Base-by-base conservation (phyloP, 225 moss, liverwort and hornwort genomes). In the Pseudoscleropodium purum region DNA sequence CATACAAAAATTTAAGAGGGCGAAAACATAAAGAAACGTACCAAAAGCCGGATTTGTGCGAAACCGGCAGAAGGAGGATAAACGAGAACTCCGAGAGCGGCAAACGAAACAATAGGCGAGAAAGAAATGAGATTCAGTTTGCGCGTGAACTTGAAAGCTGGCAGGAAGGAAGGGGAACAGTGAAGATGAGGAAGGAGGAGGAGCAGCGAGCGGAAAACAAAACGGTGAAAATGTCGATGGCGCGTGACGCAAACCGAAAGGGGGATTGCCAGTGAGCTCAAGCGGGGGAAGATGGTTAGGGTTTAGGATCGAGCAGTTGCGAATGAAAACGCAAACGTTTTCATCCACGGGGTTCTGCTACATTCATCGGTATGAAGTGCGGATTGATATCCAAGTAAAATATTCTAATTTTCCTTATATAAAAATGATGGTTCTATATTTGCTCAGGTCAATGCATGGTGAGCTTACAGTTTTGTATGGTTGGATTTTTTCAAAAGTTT, bases 211-310 rank as follows among this genome's bases (percentile, higher is more conserved):
- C 52, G 13, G 51, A 51, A 29, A 30, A 11, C 39, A 5, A 39
- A 60, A 60, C 60, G 11, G 60, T 39, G 25, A 15, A 45, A 33
- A 5, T 79, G 79, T 74, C 41, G 84, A 89, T 84, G 67, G 74
- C 72, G 83, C 65, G 19, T 25, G 67, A 49, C 39, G 51, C 56
- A 51, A 59, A 87, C 24, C 5, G 61, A n/a, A 18, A 21, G 66
- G 18, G n/a, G 75, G 15, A 65, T 65, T 41, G 85, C 37, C 31
- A 67, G 17, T 25, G 64, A 80, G 13, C 60, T 2, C 49, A 6
- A 59, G 83, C 74, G 34, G 49, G 39, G 39, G 34, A 51, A 87
- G 85, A 92, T 92, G 47, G 90, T 92, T 92, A 92, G 92, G 92
- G 92, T 90, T 92, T 82, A 63, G 85, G 51, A 62, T 36, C 43